Evolutionary conservation across 495 filamentous ascomycete species (phyloP).

Genomic region (Penicillium ochrochloron): DNA sequence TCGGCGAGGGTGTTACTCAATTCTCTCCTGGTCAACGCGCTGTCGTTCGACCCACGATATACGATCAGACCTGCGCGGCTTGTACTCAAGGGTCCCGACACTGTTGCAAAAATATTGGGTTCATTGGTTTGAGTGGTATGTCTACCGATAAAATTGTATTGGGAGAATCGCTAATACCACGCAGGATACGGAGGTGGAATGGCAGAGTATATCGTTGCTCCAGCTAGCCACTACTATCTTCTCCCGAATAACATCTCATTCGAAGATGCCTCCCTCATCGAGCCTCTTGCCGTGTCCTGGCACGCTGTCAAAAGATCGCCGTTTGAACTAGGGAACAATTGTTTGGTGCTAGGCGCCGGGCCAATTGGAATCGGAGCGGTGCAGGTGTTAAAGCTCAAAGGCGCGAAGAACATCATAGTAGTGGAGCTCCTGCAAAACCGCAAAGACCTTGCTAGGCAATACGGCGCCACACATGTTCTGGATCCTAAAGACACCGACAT

Average conservation of each 20-base stretch:
- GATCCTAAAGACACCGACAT: slow-evolving; percentile 60
- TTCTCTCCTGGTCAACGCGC: slow-evolving; percentile 58
- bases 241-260: slow-evolving; percentile 29
- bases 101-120: slow-evolving; percentile 63
- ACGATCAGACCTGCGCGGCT: slow-evolving; percentile 57
- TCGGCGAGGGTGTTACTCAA: slow-evolving; percentile 56
- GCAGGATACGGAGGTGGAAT: slow-evolving; percentile 37
- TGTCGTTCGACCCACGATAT: slow-evolving; percentile 64
- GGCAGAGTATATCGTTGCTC: slow-evolving; percentile 33
- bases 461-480: slow-evolving; percentile 59
- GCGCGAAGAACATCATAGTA: slow-evolving; percentile 57
- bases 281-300: slow-evolving; percentile 66
- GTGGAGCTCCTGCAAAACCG: slow-evolving; percentile 53
- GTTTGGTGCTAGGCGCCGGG: slow-evolving; percentile 59
- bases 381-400: slow-evolving; percentile 54
- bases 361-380: slow-evolving; percentile 65
- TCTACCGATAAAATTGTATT: not conserved
- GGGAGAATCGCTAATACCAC: not conserved
- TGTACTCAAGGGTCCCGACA: slow-evolving; percentile 58
- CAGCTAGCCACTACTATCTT: slow-evolving; percentile 35
- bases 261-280: slow-evolving; percentile 52
- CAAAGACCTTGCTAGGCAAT: slow-evolving; percentile 52
- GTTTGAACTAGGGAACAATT: slow-evolving; percentile 50
- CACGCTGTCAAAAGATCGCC: slow-evolving; percentile 59
- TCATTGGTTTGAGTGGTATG: slow-evolving; percentile 60